Evolutionary conservation across 768 basidiomycete species (phyloP).

Genomic region (Phylloporus sp.): DNA sequence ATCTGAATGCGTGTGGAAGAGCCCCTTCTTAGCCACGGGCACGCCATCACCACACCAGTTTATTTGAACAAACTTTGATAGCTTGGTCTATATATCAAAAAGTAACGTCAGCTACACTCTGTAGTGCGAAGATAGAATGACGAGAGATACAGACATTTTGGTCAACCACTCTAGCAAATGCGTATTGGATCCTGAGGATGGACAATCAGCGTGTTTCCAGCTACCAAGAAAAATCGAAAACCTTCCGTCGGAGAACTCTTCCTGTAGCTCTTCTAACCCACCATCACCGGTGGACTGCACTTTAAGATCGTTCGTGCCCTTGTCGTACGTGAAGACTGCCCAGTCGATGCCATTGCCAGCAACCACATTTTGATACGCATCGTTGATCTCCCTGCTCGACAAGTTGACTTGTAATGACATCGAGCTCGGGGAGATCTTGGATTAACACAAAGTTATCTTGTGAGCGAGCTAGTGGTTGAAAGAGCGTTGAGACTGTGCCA

Average conservation of each 20-base stretch:
- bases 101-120: neutral
- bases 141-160: constrained; percentile 56
- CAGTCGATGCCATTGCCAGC: constrained; percentile 67
- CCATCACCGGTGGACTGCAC: constrained; percentile 82
- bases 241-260: constrained; percentile 95
- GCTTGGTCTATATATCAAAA: constrained; percentile 51
- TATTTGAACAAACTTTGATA: constrained; percentile 92
- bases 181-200: constrained; percentile 80
- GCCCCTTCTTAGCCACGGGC: constrained; percentile 85
- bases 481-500: neutral
- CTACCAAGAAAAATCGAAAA: constrained; percentile 27
- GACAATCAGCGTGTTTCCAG: constrained; percentile 1
- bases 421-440: neutral
- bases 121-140: neutral
- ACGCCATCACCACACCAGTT: constrained; percentile 99
- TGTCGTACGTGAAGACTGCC: constrained; percentile 78
- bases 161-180: constrained; percentile 81
- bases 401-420: constrained; percentile 85
- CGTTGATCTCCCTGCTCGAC: constrained; percentile 63
- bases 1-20: constrained; percentile 84
- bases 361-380: constrained; percentile 74
- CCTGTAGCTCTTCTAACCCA: constrained; percentile 87
- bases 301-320: constrained; percentile 80
- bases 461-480: neutral
- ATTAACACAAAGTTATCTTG: too few relatives aligned